Percentiles rank a stretch among this genome's conserved stretches.
Conservation (phyloP, 805 yeast genomes). For the Kregervanrija fluxuum region DNA sequence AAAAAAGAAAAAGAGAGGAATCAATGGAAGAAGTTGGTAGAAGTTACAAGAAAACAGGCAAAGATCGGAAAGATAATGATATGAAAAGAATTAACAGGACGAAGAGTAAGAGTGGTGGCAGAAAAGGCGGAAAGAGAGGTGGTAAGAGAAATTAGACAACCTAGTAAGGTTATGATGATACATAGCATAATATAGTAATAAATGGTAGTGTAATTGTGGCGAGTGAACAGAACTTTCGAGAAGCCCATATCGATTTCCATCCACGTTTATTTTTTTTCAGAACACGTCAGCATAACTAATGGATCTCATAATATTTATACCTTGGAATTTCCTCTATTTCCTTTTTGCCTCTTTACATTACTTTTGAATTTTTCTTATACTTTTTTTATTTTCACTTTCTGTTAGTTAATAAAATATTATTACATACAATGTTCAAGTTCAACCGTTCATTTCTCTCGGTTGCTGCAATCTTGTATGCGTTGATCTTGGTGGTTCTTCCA, state of each 20-base stretch:
- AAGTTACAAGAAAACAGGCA: conserved; percentile 73
- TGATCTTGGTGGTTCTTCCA: conserved; percentile 23
- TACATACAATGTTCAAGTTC: conserved; percentile 16
- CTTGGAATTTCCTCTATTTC: too few relatives aligned
- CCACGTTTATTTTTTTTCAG: too few relatives aligned
- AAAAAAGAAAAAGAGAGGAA: conserved; percentile 63
- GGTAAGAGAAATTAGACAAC: conserved; percentile 6
- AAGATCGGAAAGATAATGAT: conserved; percentile 54
- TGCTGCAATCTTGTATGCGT: conserved; percentile 22
- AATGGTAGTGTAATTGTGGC: too few relatives aligned
- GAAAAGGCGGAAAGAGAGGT: conserved; percentile 23
- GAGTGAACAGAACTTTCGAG: too few relatives aligned
- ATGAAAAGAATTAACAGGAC: conserved; percentile 30
- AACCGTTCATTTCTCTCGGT: conserved; percentile 23
- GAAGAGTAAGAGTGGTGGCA: conserved; percentile 16
- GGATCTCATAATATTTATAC: too few relatives aligned
- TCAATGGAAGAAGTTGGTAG: conserved; percentile 51
- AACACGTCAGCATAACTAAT: too few relatives aligned
- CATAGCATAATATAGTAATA: too few relatives aligned
- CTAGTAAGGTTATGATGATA: too few relatives aligned
- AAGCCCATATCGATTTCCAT: too few relatives aligned
- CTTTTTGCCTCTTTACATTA: too few relatives aligned
- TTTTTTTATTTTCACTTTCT: neutral
- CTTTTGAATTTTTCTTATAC: neutral
- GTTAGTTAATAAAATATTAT: neutral